Evolutionary conservation across 208 protist species (phyloP).

Genomic region (Trypanosoma conorhini): DNA sequence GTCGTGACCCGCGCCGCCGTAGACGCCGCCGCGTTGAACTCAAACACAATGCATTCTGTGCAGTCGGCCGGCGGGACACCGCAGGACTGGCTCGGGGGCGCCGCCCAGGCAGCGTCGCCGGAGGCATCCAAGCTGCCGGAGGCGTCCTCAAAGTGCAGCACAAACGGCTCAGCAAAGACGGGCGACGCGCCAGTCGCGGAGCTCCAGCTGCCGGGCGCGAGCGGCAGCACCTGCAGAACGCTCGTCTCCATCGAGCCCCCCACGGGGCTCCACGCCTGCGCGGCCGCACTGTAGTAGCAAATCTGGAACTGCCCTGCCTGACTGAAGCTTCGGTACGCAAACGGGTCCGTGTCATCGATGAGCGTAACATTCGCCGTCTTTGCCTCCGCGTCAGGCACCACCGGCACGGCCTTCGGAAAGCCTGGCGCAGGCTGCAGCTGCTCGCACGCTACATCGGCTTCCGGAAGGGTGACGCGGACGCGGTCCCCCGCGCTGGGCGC

Average conservation of each 20-base stretch:
- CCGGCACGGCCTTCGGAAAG: constrained; percentile 37
- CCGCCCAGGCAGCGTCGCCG: constrained; percentile 63
- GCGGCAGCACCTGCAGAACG: constrained; percentile 46
- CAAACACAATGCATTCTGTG: constrained; percentile 53
- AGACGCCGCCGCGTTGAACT: constrained; percentile 37
- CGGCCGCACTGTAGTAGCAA: constrained; percentile 82
- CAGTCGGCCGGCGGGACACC: constrained; percentile 44
- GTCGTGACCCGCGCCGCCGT: constrained; percentile 47
- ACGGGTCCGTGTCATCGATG: constrained; percentile 60
- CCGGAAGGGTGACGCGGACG: constrained; percentile 48
- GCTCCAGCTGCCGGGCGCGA: constrained; percentile 40
- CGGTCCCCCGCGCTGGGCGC: constrained; percentile 44
- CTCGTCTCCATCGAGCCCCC: constrained; percentile 57
- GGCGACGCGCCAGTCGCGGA: constrained; percentile 26
- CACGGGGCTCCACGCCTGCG: constrained; percentile 66
- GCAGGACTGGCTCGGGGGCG: constrained; percentile 61
- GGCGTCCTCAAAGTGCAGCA: constrained; percentile 53
- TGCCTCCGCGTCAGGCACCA: constrained; percentile 41
- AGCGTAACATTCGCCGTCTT: constrained; percentile 45
- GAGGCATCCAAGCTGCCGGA: constrained; percentile 40
- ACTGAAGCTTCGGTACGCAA: constrained; percentile 85
- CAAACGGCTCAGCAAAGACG: constrained; percentile 53
- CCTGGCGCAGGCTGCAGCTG: constrained; percentile 33
- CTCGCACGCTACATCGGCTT: constrained; percentile 50
- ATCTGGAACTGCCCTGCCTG: constrained; percentile 51